These are phyloP conservation scores for Penicillium manginii DNA, from an alignment of 495 filamentous ascomycete genomes.

Conservation along the genomic window DNA sequence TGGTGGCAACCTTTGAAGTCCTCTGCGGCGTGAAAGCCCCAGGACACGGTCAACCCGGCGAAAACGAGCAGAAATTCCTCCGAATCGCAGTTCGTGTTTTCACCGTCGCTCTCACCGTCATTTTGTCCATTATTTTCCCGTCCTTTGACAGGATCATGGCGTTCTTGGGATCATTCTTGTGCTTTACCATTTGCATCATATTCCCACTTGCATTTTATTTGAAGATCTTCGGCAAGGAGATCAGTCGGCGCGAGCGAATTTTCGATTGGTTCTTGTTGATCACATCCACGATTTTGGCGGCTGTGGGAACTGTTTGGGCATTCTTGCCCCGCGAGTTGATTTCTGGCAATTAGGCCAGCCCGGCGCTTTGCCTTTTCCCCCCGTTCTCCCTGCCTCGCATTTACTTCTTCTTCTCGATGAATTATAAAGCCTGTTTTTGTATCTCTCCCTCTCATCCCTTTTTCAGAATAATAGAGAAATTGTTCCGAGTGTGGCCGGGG, in stretches of 20 bases:
- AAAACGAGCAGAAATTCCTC: conserved; percentile 59
- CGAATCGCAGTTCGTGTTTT: conserved; percentile 63
- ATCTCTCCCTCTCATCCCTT: conserved; percentile 16
- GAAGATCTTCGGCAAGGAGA: conserved; percentile 85
- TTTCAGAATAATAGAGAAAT: conserved; percentile 77
- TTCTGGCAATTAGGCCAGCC: conserved; percentile 22
- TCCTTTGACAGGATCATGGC: conserved; percentile 94
- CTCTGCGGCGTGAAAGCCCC: conserved; percentile 66
- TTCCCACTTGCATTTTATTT: conserved; percentile 88
- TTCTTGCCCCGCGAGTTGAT: conserved; percentile 75
- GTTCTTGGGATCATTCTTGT: conserved; percentile 86
- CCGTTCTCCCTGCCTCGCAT: too few relatives aligned
- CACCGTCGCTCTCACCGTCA: conserved; percentile 61
- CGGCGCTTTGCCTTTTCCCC: not conserved
- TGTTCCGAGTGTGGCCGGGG: conserved; percentile 76
- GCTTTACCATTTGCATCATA: conserved; percentile 93
- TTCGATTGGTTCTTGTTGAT: conserved; percentile 72
- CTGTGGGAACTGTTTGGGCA: conserved; percentile 82
- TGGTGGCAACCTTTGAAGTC: conserved; percentile 82
- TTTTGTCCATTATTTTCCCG: conserved; percentile 79
- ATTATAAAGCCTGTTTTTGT: too few relatives aligned
- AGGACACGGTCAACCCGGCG: conserved; percentile 41
- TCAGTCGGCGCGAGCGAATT: conserved; percentile 64
- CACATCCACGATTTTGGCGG: conserved; percentile 67
- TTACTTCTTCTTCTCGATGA: too few relatives aligned